Base-by-base conservation (phyloP, 1,284 basidiomycete species). In the Pascua sp. region DNA sequence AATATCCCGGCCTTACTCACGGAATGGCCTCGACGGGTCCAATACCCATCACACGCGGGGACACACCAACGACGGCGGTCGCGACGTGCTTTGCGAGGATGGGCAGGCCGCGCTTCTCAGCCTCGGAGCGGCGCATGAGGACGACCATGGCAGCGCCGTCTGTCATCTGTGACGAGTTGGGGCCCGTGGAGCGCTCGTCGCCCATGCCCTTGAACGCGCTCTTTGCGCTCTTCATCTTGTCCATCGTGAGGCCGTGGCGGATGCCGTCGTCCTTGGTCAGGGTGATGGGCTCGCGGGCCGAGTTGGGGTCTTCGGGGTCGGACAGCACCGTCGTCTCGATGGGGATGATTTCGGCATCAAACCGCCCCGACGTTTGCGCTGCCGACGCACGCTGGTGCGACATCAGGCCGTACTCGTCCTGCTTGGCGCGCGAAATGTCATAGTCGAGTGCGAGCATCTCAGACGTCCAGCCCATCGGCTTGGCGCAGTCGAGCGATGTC, bases 391-490 rank as follows among this genome's bases (percentile, higher is more conserved):
- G 83, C 36, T 83, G 84, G 75, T 93, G 90, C 0, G 90, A 91
- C 51, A 89, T 83, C 36, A 89, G 79, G 0, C 90, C 90, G 68
- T 86, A 90, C 64, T 87, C 81, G 72, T 93, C 91, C 77, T 91
- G 89, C 70, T 84, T 87, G 69, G 84, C 77, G 13, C 90, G 84
- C 15, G 88, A 81, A 55, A 93, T 78, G 42, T 85, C 81, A 78
- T 87, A 93, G 24, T 84, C 81, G 64, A 86, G 76, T 15, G 89
- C 89, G 16, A 90, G 88, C 83, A 89, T 87, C 72, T 93, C 90
- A 4, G 88, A 89, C 1, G 90, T 92, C 90, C 90, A 92, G 11
- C 91, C 90, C 90, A 93, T 93, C 13, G 91, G 88, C 81, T 89
- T 86, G 51, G 88, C 83, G 64, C 86, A 90, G 67, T 91, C 89